These are phyloP conservation scores for Pythium guiyangense DNA, from an alignment of 352 stramenopile genomes.

Conservation along the genomic window DNA sequence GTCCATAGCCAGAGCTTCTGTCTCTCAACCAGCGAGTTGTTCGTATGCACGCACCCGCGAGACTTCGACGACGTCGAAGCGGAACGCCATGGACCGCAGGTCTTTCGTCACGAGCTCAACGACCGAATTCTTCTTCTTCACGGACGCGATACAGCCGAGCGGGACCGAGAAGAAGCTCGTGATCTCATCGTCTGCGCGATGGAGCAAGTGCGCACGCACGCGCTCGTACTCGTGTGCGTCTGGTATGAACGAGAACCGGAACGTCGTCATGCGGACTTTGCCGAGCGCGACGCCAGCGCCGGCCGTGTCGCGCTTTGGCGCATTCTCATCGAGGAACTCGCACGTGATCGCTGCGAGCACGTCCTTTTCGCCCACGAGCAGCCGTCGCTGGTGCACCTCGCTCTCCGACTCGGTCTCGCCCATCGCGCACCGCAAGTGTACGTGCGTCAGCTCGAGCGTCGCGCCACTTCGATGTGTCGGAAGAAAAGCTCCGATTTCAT, in stretches of 20 bases:
- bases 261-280: slow-evolving; percentile 80
- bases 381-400: slow-evolving; percentile 22
- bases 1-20: not conserved
- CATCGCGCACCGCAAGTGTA: slow-evolving; percentile 12
- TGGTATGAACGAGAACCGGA: slow-evolving; percentile 77
- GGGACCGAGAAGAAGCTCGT: slow-evolving; percentile 74
- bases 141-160: slow-evolving; percentile 63
- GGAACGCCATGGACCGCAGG: slow-evolving; percentile 68
- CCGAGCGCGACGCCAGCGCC: slow-evolving; percentile 59
- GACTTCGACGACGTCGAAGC: slow-evolving; percentile 72
- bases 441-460: not conserved
- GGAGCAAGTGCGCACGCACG: slow-evolving; percentile 43
- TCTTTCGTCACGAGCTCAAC: slow-evolving; percentile 81
- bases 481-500: not conserved
- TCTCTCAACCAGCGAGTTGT: not conserved
- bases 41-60: slow-evolving; percentile 28
- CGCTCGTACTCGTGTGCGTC: slow-evolving; percentile 55
- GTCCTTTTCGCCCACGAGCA: slow-evolving; percentile 72
- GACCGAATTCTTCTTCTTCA: slow-evolving; percentile 77
- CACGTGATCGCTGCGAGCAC: slow-evolving; percentile 69
- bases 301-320: slow-evolving; percentile 51
- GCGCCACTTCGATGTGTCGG: too few relatives aligned
- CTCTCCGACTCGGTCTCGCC: slow-evolving; percentile 17
- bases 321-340: slow-evolving; percentile 68
- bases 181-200: slow-evolving; percentile 59